Evolutionary conservation across 306 rosid genomes (phyloP).

Genomic region (Astragalus glycyphyllos): DNA sequence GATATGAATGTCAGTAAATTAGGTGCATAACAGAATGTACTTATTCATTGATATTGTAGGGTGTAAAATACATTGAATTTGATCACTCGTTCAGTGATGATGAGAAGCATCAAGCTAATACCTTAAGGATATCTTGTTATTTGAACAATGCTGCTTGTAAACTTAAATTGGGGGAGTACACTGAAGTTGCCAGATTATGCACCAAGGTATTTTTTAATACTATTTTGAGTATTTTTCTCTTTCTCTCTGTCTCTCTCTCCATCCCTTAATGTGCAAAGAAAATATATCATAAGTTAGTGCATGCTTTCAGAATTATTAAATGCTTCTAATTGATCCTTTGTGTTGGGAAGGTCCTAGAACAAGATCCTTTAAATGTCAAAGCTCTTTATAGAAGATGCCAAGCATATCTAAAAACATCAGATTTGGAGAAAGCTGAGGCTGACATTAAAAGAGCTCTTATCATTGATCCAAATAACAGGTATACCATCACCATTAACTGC

Average conservation of each 20-base stretch:
- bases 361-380: slow-evolving; percentile 61
- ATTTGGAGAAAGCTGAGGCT: slow-evolving; percentile 66
- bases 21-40: not conserved
- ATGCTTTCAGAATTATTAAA: not conserved
- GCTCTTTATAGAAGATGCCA: slow-evolving; percentile 78
- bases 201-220: slow-evolving; percentile 51
- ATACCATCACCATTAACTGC: slow-evolving; percentile 28
- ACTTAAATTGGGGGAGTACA: slow-evolving; percentile 56
- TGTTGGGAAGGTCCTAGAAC: slow-evolving; percentile 53
- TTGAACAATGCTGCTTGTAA: slow-evolving; percentile 74
- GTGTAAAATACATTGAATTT: slow-evolving; percentile 57
- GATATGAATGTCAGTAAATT: not conserved
- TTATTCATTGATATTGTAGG: slow-evolving; percentile 48
- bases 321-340: not conserved
- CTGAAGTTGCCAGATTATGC: slow-evolving; percentile 60
- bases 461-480: slow-evolving; percentile 75
- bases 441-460: slow-evolving; percentile 60
- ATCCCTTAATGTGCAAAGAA: not conserved
- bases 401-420: slow-evolving; percentile 60
- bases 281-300: slow-evolving; percentile 9
- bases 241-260: not conserved
- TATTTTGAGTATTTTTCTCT: not conserved
- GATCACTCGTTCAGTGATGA: slow-evolving; percentile 63
- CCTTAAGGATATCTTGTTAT: slow-evolving; percentile 56
- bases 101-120: slow-evolving; percentile 50